Evolutionary conservation across 148 eudicot genomes (phyloP).

Genomic region (Vaccinium darrowii): DNA sequence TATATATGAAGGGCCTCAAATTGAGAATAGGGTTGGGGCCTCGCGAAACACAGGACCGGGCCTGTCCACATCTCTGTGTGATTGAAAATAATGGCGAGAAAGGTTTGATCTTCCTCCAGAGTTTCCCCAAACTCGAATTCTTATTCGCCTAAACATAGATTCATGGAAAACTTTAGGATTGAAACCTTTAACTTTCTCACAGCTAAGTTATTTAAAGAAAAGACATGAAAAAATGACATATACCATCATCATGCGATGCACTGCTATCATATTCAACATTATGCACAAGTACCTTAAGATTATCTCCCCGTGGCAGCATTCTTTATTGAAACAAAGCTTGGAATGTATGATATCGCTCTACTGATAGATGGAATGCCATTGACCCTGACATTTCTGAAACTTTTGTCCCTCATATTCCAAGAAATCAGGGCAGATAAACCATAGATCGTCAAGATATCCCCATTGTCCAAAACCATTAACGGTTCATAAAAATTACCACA

Average conservation of each 20-base stretch:
- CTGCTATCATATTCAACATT: neutral
- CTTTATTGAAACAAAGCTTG: constrained; percentile 32
- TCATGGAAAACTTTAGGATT: neutral
- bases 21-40: too few relatives aligned
- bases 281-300: neutral
- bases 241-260: neutral
- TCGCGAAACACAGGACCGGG: too few relatives aligned
- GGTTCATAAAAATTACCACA: neutral
- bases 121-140: neutral
- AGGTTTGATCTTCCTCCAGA: neutral
- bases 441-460: constrained; percentile 27
- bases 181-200: neutral
- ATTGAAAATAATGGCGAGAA: neutral
- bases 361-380: neutral
- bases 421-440: constrained; percentile 22
- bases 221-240: neutral
- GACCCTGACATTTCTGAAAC: neutral
- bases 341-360: constrained; percentile 32
- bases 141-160: neutral
- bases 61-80: too few relatives aligned
- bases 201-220: neutral
- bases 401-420: constrained; percentile 15
- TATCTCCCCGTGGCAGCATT: constrained; percentile 15
- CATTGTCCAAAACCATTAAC: constrained; percentile 20
- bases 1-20: too few relatives aligned